Evolutionary conservation across 202 grass and related monocot genomes (phyloP).

Genomic region (Panicum virgatum): DNA sequence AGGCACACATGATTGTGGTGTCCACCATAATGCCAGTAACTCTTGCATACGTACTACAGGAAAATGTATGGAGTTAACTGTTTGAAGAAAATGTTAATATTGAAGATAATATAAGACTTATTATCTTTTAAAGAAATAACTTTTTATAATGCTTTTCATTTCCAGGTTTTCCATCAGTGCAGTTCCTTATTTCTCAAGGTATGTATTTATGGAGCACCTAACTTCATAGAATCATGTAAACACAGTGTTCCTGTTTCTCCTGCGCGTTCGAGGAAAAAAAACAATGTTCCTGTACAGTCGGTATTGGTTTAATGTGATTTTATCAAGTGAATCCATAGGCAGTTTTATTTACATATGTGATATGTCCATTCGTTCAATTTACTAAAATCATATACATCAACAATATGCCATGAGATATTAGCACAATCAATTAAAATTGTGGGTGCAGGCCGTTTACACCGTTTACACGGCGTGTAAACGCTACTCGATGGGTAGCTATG

Average conservation of each 20-base stretch:
- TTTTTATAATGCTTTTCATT: neutral
- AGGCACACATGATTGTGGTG: conserved; percentile 19
- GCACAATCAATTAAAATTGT: neutral
- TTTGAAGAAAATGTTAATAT: conserved; percentile 1
- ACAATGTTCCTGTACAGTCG: conserved; percentile 2
- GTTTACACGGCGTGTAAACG: too few relatives aligned
- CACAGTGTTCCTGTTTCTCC: neutral
- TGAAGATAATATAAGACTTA: neutral
- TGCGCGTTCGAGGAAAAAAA: too few relatives aligned
- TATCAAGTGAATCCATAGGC: neutral
- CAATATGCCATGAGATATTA: conserved; percentile 9
- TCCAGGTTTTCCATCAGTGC: neutral
- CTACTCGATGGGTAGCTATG: too few relatives aligned
- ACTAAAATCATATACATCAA: conserved; percentile 25
- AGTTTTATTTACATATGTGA: conserved; percentile 22
- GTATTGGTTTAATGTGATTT: conserved; percentile 6
- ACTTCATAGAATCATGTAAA: conserved; percentile 11
- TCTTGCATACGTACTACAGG: conserved; percentile 10
- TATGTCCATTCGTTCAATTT: neutral
- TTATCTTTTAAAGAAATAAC: neutral
- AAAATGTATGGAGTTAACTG: neutral
- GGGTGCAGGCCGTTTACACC: too few relatives aligned
- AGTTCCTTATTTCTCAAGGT: neutral
- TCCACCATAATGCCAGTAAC: neutral
- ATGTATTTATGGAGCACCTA: neutral